phyloP scores from a whole-genome alignment of 179 eudicot species.

The Spinacia oleracea region DNA sequence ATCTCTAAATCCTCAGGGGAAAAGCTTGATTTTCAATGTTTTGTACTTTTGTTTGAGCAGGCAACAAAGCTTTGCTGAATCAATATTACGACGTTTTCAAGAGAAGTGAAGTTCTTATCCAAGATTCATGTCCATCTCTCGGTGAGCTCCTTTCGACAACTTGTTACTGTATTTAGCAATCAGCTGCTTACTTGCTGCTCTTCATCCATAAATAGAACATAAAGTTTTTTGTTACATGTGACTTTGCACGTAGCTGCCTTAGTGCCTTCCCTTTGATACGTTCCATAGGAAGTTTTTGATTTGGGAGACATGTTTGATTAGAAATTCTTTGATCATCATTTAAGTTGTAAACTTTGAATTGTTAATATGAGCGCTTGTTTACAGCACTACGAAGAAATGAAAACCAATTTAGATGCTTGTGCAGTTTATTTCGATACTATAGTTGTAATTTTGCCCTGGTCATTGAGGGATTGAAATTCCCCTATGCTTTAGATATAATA shows the following conservation, averaged over 20 bases:
- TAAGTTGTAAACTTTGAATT: not conserved
- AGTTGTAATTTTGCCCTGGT: not conserved
- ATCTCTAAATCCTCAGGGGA: not conserved
- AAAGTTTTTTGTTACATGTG: conserved; percentile 8
- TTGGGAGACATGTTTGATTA: not conserved
- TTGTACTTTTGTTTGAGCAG: conserved; percentile 32
- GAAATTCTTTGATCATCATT: not conserved
- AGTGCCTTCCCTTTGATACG: conserved; percentile 6
- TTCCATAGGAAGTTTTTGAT: conserved; percentile 10
- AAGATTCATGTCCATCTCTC: not conserved
- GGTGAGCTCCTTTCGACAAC: conserved; percentile 23
- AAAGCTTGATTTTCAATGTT: not conserved
- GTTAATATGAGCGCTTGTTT: not conserved
- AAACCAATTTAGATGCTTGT: not conserved
- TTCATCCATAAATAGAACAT: not conserved
- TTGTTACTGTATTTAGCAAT: conserved; percentile 12
- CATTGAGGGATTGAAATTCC: too few species aligned
- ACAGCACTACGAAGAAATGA: not conserved
- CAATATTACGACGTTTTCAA: conserved; percentile 55
- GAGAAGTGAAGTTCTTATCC: conserved; percentile 36
- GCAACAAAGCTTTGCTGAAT: conserved; percentile 78
- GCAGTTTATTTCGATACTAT: not conserved
- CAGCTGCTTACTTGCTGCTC: not conserved
- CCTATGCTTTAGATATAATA: not conserved
- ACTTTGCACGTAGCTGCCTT: conserved; percentile 15